These are phyloP conservation scores for Calocybe cyanea DNA, from an alignment of 768 basidiomycete species.

Conservation along the genomic window DNA sequence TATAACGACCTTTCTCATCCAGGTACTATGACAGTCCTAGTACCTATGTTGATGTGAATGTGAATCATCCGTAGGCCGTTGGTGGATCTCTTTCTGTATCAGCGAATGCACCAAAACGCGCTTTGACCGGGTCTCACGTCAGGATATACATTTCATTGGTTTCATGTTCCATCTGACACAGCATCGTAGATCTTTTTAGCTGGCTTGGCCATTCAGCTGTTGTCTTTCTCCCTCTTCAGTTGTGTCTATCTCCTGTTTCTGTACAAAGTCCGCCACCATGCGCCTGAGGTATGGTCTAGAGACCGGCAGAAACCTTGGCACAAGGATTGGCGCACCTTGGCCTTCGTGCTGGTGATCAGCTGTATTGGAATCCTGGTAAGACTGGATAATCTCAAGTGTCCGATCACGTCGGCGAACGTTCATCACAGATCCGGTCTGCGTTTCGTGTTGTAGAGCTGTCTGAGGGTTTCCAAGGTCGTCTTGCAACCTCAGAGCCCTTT, in stretches of 20 bases:
- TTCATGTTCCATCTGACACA: neutral
- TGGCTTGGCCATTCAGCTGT: slow-evolving; percentile 52
- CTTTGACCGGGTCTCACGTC: slow-evolving; percentile 33
- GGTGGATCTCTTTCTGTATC: slow-evolving; percentile 47
- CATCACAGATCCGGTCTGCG: slow-evolving; percentile 53
- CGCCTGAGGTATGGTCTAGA: slow-evolving; percentile 35
- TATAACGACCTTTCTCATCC: slow-evolving; percentile 62
- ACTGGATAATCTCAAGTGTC: neutral
- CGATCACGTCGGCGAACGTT: neutral
- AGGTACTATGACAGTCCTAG: slow-evolving; percentile 31
- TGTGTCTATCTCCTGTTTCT: slow-evolving; percentile 45
- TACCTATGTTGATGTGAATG: neutral
- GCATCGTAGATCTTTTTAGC: slow-evolving; percentile 46
- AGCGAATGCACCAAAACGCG: slow-evolving; percentile 26
- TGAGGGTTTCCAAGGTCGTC: slow-evolving; percentile 54
- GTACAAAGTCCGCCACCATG: slow-evolving; percentile 39
- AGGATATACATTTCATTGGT: slow-evolving; percentile 9
- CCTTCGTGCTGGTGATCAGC: slow-evolving; percentile 45
- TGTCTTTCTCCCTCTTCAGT: slow-evolving; percentile 50
- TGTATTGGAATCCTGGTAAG: slow-evolving; percentile 61
- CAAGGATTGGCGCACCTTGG: slow-evolving; percentile 58
- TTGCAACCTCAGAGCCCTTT: slow-evolving; percentile 54
- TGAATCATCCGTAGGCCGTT: slow-evolving; percentile 31
- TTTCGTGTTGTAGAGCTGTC: slow-evolving; percentile 60
- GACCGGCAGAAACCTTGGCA: slow-evolving; percentile 41